phyloP scores from a whole-genome alignment of 371 early-diverging fungal species.

The Mucor circinelloides region DNA sequence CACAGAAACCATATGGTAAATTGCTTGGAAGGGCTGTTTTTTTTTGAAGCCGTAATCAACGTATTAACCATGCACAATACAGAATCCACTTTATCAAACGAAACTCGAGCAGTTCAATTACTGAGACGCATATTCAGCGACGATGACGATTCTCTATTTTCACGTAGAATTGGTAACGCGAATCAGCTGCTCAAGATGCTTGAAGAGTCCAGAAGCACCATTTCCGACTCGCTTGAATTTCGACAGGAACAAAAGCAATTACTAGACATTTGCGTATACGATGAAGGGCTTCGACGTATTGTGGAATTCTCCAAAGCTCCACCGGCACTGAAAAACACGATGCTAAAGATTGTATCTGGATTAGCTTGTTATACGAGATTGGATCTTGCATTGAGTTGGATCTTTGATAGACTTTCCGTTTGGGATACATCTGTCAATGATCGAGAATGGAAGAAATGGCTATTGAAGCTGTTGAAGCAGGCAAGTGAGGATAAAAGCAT shows the following conservation, averaged over 20 bases:
- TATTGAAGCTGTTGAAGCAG: slow-evolving; percentile 23
- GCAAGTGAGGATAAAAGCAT: background rate
- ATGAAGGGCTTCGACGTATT: slow-evolving; percentile 27
- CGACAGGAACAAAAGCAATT: slow-evolving; percentile 41
- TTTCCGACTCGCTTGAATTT: slow-evolving; percentile 26
- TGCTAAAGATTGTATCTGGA: slow-evolving; percentile 27
- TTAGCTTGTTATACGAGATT: slow-evolving; percentile 37
- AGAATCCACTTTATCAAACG: background rate
- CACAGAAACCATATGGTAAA: background rate
- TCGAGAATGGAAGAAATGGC: slow-evolving; percentile 32
- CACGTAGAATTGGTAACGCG: slow-evolving; percentile 27
- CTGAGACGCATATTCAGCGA: slow-evolving; percentile 33
- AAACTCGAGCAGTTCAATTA: slow-evolving; percentile 31
- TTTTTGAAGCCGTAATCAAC: no score
- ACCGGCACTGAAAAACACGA: slow-evolving; percentile 8
- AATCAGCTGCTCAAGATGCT: slow-evolving; percentile 29
- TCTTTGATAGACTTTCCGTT: slow-evolving; percentile 22
- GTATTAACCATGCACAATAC: background rate
- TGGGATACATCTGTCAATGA: slow-evolving; percentile 14
- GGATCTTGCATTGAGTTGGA: slow-evolving; percentile 37
- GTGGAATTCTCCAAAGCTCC: slow-evolving; percentile 36
- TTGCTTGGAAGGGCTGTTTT: no score
- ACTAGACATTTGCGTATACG: slow-evolving; percentile 38
- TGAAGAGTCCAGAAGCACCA: slow-evolving; percentile 29
- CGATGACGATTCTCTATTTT: slow-evolving; percentile 30